phyloP scores from a whole-genome alignment of 495 filamentous ascomycete species.

The Letharia columbiana region DNA sequence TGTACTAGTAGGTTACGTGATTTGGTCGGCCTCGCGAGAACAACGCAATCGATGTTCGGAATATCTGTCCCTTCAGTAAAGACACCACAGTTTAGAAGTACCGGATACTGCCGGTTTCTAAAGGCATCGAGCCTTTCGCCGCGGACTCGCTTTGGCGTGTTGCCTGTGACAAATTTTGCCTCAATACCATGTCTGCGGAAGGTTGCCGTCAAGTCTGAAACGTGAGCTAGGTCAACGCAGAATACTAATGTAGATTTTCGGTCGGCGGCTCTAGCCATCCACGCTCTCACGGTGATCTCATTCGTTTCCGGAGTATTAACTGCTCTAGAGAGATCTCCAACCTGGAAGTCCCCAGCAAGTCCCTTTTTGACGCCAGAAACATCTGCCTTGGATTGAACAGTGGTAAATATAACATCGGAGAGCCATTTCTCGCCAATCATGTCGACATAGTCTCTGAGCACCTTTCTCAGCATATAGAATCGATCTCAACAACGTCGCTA shows the following conservation, averaged over 20 bases:
- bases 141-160: constrained; percentile 58
- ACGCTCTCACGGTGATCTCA: constrained; percentile 71
- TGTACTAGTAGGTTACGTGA: constrained; percentile 88
- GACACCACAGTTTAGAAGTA: constrained; percentile 90
- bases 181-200: constrained; percentile 75
- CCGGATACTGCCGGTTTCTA: constrained; percentile 64
- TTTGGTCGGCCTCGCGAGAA: constrained; percentile 80
- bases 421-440: constrained; percentile 90
- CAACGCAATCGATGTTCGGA: constrained; percentile 89
- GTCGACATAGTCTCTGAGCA: constrained; percentile 65
- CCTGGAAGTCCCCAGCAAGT: constrained; percentile 68
- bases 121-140: constrained; percentile 65
- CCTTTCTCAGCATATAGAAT: not conserved
- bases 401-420: constrained; percentile 83
- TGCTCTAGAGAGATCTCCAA: constrained; percentile 59
- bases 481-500: constrained; percentile 11
- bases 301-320: constrained; percentile 76
- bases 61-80: constrained; percentile 98
- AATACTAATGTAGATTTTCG: constrained; percentile 87
- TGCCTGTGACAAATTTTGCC: constrained; percentile 71
- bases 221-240: constrained; percentile 81
- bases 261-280: constrained; percentile 62
- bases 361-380: constrained; percentile 57
- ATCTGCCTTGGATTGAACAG: constrained; percentile 72
- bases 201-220: constrained; percentile 56